Percentiles rank a stretch among this genome's conserved stretches.
These are phyloP conservation scores for Colletotrichum sp. DNA, from an alignment of 2,329 filamentous ascomycete species.

Conservation along the genomic window DNA sequence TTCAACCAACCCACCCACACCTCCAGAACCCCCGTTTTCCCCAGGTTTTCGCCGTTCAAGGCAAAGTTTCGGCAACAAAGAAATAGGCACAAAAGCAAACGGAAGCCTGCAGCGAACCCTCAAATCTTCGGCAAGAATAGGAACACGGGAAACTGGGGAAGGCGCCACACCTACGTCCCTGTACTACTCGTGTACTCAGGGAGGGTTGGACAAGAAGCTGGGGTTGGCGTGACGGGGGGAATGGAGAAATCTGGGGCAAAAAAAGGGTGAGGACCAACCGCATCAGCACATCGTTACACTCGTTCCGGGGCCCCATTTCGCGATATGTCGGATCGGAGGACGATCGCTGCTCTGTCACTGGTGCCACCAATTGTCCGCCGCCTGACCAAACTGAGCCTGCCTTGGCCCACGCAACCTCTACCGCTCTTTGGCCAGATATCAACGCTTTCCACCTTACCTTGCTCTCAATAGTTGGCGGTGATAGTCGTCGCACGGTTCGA, in stretches of 20 bases:
- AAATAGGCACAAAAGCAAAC: background rate
- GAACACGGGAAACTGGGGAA: background rate
- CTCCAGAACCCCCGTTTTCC: slow-evolving; percentile 5
- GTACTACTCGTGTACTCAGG: background rate
- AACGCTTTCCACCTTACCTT: background rate
- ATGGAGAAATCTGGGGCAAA: slow-evolving; percentile 12
- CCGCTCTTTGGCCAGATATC: background rate
- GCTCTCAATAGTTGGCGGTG: background rate
- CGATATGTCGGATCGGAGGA: slow-evolving; percentile 8
- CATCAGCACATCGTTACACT: background rate
- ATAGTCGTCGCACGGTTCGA: background rate
- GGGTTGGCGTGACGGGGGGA: background rate
- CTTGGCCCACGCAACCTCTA: slow-evolving; percentile 20
- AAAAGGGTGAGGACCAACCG: background rate
- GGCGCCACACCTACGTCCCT: background rate
- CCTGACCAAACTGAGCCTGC: slow-evolving; percentile 6
- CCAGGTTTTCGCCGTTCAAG: slow-evolving; percentile 3
- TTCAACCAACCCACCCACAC: background rate
- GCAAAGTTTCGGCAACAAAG: background rate
- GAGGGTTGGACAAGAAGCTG: background rate
- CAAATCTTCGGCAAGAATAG: slow-evolving; percentile 14
- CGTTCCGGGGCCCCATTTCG: slow-evolving; percentile 2
- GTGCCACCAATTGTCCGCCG: slow-evolving; percentile 5
- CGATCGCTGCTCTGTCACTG: slow-evolving; percentile 14
- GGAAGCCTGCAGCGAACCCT: background rate